phyloP scores from a whole-genome alignment of 306 rosid species.

The Leucaena leucocephala region DNA sequence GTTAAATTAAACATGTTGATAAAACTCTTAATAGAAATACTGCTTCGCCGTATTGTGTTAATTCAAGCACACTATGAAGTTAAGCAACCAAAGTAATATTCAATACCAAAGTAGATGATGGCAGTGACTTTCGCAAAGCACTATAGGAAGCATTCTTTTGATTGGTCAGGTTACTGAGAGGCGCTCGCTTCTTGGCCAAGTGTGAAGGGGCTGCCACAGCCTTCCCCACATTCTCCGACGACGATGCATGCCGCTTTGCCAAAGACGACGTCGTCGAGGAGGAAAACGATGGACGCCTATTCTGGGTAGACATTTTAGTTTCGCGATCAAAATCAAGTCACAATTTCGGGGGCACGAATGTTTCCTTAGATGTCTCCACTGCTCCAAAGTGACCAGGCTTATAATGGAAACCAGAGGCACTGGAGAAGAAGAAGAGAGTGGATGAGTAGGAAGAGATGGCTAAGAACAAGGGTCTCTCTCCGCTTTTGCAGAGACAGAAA shows the following conservation, averaged over 20 bases:
- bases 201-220: conserved; percentile 43
- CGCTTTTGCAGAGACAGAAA: conserved; percentile 12
- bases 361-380: not conserved
- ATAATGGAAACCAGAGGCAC: conserved; percentile 1
- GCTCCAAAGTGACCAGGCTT: not conserved
- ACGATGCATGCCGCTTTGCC: conserved; percentile 74
- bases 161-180: conserved; percentile 82
- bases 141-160: conserved; percentile 44
- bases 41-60: not conserved
- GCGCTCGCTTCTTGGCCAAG: conserved; percentile 81
- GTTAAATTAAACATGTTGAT: not conserved
- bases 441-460: not conserved
- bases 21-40: not conserved
- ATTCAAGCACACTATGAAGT: not conserved
- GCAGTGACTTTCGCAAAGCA: conserved; percentile 48
- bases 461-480: not conserved
- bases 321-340: conserved; percentile 31
- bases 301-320: conserved; percentile 58
- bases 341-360: not conserved
- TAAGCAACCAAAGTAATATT: not conserved
- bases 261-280: conserved; percentile 81
- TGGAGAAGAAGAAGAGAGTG: not conserved
- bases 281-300: conserved; percentile 81
- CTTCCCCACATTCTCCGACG: conserved; percentile 51
- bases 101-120: conserved; percentile 57